Evolutionary conservation across 2,329 filamentous ascomycete species (phyloP).

Genomic region (Scytalidium sp.): DNA sequence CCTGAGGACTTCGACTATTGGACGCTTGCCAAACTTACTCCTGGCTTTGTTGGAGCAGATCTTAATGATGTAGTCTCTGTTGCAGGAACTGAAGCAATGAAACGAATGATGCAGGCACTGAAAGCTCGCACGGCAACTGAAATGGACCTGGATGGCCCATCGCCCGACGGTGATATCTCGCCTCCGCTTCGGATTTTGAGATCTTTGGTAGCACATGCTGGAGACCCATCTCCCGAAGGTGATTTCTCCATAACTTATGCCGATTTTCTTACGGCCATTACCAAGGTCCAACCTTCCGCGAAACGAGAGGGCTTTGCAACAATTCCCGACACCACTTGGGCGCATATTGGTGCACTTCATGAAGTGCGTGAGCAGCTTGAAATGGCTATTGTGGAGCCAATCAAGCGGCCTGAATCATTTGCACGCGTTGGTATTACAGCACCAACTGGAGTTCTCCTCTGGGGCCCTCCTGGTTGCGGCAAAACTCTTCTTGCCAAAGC

Average conservation of each 20-base stretch:
- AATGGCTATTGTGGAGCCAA: slow-evolving; percentile 85
- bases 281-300: slow-evolving; percentile 73
- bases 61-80: slow-evolving; percentile 60
- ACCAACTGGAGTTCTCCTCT: slow-evolving; percentile 85
- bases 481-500: slow-evolving; percentile 97
- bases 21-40: slow-evolving; percentile 75
- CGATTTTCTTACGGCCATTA: slow-evolving; percentile 73
- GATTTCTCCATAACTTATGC: slow-evolving; percentile 60
- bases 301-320: slow-evolving; percentile 94
- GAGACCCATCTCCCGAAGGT: slow-evolving; percentile 45
- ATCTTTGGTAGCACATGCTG: slow-evolving; percentile 52
- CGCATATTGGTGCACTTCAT: slow-evolving; percentile 81
- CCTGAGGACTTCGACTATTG: slow-evolving; percentile 70
- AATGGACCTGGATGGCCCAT: slow-evolving; percentile 28
- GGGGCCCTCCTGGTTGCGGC: slow-evolving; percentile 94
- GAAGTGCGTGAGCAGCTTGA: slow-evolving; percentile 78
- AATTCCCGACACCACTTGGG: slow-evolving; percentile 90
- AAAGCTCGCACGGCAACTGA: slow-evolving; percentile 23
- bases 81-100: slow-evolving; percentile 33
- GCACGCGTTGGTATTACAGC: slow-evolving; percentile 73
- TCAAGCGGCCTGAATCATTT: slow-evolving; percentile 77
- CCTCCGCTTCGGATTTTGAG: slow-evolving; percentile 40
- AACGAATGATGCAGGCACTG: slow-evolving; percentile 30
- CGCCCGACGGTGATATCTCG: slow-evolving; percentile 10
- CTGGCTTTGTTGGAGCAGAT: slow-evolving; percentile 92